Conservation (phyloP, 441 rosid species). For the Syzygium malaccense region DNA sequence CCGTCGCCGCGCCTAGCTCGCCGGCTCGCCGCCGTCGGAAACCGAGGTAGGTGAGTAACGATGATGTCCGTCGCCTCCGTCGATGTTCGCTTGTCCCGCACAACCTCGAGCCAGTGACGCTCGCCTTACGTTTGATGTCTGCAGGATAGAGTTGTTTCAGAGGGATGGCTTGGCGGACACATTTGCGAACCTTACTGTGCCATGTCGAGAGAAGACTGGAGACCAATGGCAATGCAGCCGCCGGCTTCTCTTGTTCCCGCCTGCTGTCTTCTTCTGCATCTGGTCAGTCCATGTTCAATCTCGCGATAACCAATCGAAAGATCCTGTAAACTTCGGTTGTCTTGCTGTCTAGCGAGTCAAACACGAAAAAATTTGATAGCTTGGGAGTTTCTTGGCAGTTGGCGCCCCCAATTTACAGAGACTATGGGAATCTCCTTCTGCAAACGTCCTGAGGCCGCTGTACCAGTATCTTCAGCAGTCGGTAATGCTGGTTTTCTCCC, state of each 20-base stretch:
- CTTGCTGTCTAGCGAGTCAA: neutral
- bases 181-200: slow-evolving; percentile 41
- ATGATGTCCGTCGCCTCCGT: neutral
- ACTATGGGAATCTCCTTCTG: slow-evolving; percentile 23
- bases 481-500: slow-evolving; percentile 26
- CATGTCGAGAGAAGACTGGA: slow-evolving; percentile 39
- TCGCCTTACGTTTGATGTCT: neutral
- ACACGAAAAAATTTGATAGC: neutral
- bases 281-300: slow-evolving; percentile 17
- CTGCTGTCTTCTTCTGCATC: slow-evolving; percentile 9
- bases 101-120: neutral
- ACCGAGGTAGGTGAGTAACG: neutral
- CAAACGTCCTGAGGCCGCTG: slow-evolving; percentile 30
- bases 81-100: neutral
- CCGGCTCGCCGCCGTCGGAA: neutral
- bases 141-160: neutral
- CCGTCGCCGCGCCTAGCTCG: neutral
- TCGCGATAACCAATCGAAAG: neutral
- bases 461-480: slow-evolving; percentile 60
- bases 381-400: slow-evolving; percentile 21
- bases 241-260: slow-evolving; percentile 28
- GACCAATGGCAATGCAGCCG: slow-evolving; percentile 18
- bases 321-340: neutral
- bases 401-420: slow-evolving; percentile 17
- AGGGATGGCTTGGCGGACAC: slow-evolving; percentile 64